Percentiles rank a stretch among this genome's conserved stretches.
Evolutionary conservation across 1,284 basidiomycete species (phyloP).

Genomic region (Apiotrichum sp.): DNA sequence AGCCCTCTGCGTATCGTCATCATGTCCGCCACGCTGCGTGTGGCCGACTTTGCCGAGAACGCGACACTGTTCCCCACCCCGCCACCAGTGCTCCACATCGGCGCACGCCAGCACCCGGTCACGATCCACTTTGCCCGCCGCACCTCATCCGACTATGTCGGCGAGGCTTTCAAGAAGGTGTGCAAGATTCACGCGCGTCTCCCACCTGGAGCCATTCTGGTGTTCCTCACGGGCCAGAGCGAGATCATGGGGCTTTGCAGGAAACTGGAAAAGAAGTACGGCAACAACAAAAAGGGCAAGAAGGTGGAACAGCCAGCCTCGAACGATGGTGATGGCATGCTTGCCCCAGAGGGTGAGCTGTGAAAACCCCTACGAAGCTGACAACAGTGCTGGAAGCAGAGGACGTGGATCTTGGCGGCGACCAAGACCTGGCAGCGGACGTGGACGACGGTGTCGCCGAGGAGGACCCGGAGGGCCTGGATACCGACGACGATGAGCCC

Average conservation of each 20-base stretch:
- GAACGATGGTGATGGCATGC: conserved; percentile 6
- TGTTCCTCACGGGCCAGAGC: conserved; percentile 72
- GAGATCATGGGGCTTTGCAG: conserved; percentile 63
- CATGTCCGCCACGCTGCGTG: conserved; percentile 96
- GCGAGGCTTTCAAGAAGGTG: conserved; percentile 83
- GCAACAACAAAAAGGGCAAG: conserved; percentile 53
- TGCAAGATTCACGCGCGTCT: conserved; percentile 69
- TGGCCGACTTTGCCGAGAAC: conserved; percentile 89
- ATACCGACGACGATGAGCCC: conserved; percentile 47
- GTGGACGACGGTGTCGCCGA: conserved; percentile 48
- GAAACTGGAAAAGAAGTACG: conserved; percentile 72
- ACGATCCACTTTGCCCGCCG: conserved; percentile 88
- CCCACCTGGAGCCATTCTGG: conserved; percentile 64
- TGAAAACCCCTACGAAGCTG: conserved; percentile 49
- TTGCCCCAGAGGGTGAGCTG: conserved; percentile 32
- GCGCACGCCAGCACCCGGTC: conserved; percentile 89
- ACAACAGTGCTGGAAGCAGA: conserved; percentile 43
- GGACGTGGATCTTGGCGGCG: conserved; percentile 45
- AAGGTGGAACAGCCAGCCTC: conserved; percentile 3
- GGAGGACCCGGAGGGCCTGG: conserved; percentile 46
- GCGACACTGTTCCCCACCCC: conserved; percentile 69
- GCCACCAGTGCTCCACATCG: conserved; percentile 85
- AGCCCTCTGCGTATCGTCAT: conserved; percentile 89
- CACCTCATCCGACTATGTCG: conserved; percentile 81
- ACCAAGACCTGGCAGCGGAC: conserved; percentile 49